Conservation (phyloP, 2,329 filamentous ascomycete species). For the Fusarium equiseti region DNA sequence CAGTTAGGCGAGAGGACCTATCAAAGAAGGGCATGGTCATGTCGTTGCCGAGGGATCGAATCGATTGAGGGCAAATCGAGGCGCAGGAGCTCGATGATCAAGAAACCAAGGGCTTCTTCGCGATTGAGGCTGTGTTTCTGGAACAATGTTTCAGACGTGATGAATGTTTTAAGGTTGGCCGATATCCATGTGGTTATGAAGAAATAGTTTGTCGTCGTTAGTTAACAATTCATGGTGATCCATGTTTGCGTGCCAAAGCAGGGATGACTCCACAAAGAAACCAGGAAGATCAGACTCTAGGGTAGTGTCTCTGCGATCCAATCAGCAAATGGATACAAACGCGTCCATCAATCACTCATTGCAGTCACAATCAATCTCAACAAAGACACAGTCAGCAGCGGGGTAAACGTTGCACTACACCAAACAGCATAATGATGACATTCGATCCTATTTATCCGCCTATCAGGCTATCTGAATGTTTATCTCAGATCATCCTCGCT, state of each 20-base stretch:
- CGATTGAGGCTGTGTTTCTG: not conserved
- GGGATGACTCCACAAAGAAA: too few species aligned
- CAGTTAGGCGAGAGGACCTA: constrained; percentile 9
- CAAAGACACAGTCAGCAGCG: not conserved
- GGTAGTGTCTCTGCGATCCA: not conserved
- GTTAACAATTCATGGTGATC: not conserved
- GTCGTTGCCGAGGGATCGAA: not conserved
- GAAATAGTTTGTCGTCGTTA: not conserved
- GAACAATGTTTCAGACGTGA: rapidly evolving
- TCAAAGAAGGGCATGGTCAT: not conserved
- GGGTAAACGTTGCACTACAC: not conserved
- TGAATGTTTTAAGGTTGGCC: not conserved
- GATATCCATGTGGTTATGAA: rapidly evolving
- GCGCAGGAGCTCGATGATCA: not conserved
- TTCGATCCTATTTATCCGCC: constrained; percentile 15
- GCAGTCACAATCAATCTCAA: too few species aligned
- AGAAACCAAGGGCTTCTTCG: not conserved
- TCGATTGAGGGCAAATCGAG: not conserved
- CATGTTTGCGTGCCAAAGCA: too few species aligned
- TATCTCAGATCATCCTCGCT: not conserved
- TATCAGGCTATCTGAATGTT: not conserved
- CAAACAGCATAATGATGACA: constrained; percentile 13
- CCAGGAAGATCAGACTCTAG: too few species aligned
- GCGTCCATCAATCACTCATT: not conserved
- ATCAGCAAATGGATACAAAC: not conserved